phyloP scores from a whole-genome alignment of 1,139 yeast genomes.

The Pichia sp. region DNA sequence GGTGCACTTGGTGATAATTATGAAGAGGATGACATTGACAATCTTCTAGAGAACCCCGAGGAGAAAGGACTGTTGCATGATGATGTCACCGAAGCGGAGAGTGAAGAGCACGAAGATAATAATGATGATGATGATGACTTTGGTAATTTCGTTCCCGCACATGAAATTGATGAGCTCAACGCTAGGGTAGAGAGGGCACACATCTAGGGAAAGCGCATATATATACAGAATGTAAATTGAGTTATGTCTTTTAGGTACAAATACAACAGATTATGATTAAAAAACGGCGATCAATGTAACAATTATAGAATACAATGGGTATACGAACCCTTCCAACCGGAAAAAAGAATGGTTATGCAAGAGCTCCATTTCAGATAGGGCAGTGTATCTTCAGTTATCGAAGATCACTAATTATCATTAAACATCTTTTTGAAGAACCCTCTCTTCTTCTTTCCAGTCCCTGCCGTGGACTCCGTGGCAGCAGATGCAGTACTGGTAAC shows the following conservation, averaged over 20 bases:
- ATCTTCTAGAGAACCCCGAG: constrained; percentile 5
- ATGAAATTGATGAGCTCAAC: not conserved
- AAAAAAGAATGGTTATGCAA: no score
- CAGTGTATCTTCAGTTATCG: no score
- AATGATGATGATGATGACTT: constrained; percentile 28
- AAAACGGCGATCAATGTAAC: no score
- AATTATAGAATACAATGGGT: no score
- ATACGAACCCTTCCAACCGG: no score
- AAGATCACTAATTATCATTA: no score
- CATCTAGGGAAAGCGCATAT: no score
- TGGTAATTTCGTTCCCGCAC: constrained; percentile 26
- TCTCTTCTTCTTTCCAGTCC: constrained; percentile 36
- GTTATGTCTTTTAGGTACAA: no score
- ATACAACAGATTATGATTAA: no score
- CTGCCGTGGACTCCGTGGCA: constrained; percentile 6
- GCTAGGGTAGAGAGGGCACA: no score
- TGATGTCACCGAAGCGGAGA: constrained; percentile 2
- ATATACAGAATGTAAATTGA: no score
- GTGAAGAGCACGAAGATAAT: constrained; percentile 1
- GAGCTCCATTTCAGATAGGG: no score
- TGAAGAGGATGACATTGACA: constrained; percentile 9
- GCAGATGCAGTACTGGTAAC: constrained; percentile 13
- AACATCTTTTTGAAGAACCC: constrained; percentile 53
- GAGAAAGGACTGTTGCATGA: constrained; percentile 3
- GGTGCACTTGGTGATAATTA: constrained; percentile 7